Evolutionary conservation across 2,329 filamentous ascomycete genomes (phyloP).

Genomic region (Colletotrichum sp.): DNA sequence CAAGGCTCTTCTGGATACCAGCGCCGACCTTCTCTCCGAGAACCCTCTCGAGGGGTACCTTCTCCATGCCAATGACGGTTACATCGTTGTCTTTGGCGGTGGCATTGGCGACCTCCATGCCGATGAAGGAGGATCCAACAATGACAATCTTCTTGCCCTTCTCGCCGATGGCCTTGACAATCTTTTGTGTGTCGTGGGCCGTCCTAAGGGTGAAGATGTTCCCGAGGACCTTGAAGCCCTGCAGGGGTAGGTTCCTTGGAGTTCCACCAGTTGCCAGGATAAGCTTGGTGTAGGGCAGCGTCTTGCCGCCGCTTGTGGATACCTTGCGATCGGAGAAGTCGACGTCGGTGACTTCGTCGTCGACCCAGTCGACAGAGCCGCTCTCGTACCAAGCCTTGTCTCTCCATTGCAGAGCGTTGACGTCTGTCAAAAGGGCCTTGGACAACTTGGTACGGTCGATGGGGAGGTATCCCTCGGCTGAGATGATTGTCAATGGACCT

Average conservation of each 20-base stretch:
- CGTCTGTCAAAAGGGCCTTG: constrained; percentile 86
- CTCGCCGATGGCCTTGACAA: constrained; percentile 79
- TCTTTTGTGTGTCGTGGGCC: constrained; percentile 78
- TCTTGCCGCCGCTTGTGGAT: constrained; percentile 74
- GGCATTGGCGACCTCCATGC: constrained; percentile 95
- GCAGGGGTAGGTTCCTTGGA: constrained; percentile 75
- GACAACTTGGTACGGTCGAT: constrained; percentile 96
- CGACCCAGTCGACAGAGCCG: constrained; percentile 60
- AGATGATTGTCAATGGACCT: constrained; percentile 82
- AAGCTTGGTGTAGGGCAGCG: constrained; percentile 83
- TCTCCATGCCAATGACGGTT: constrained; percentile 87
- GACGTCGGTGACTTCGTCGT: constrained; percentile 72
- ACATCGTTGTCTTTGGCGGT: constrained; percentile 81
- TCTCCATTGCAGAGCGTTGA: constrained; percentile 78
- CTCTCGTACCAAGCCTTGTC: constrained; percentile 78
- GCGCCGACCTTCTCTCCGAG: constrained; percentile 83
- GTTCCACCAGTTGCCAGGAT: constrained; percentile 88
- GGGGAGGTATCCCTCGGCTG: constrained; percentile 82
- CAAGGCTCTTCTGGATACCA: constrained; percentile 79
- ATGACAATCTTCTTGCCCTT: constrained; percentile 92
- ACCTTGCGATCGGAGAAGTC: constrained; percentile 79
- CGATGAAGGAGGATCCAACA: constrained; percentile 94
- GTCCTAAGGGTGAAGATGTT: constrained; percentile 88
- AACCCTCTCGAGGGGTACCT: constrained; percentile 81
- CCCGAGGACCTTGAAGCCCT: constrained; percentile 82